phyloP scores from a whole-genome alignment of 352 stramenopile genomes.

The Phytophthora crassamura region DNA sequence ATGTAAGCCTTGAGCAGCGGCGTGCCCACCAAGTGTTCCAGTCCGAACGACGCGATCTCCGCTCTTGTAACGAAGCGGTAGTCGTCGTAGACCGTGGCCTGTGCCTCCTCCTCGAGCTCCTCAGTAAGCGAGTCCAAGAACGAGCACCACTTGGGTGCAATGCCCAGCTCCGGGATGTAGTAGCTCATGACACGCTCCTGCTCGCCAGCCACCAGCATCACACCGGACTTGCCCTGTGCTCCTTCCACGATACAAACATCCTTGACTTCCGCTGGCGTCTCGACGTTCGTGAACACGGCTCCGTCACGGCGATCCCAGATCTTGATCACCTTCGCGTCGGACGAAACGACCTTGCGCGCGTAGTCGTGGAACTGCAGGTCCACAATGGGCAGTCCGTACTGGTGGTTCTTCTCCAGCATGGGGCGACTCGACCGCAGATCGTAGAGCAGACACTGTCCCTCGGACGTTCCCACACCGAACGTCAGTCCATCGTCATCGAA shows the following conservation, averaged over 20 bases:
- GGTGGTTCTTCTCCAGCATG: constrained; percentile 96
- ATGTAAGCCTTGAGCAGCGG: constrained; percentile 98
- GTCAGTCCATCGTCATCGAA: constrained; percentile 96
- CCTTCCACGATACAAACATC: constrained; percentile 96
- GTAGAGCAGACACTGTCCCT: constrained; percentile 95
- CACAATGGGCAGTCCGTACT: constrained; percentile 97
- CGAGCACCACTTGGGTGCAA: constrained; percentile 98
- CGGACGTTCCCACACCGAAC: constrained; percentile 94
- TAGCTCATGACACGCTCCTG: constrained; percentile 98
- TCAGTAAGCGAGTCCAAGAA: constrained; percentile 99
- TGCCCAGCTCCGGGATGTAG: constrained; percentile 97
- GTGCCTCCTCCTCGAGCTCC: constrained; percentile 97
- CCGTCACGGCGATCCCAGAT: constrained; percentile 95
- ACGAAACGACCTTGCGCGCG: constrained; percentile 92
- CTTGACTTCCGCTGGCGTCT: constrained; percentile 96
- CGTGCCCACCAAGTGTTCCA: constrained; percentile 98
- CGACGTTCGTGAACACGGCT: constrained; percentile 96
- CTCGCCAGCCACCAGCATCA: constrained; percentile 97
- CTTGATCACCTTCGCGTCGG: constrained; percentile 98
- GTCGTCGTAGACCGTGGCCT: constrained; percentile 97
- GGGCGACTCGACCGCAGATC: constrained; percentile 96
- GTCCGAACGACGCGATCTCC: constrained; percentile 96
- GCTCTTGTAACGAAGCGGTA: constrained; percentile 98
- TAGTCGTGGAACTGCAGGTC: constrained; percentile 94
- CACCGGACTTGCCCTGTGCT: constrained; percentile 91